Conservation (phyloP, 2,329 filamentous ascomycete genomes). For the Arthrobotrys iridis region DNA sequence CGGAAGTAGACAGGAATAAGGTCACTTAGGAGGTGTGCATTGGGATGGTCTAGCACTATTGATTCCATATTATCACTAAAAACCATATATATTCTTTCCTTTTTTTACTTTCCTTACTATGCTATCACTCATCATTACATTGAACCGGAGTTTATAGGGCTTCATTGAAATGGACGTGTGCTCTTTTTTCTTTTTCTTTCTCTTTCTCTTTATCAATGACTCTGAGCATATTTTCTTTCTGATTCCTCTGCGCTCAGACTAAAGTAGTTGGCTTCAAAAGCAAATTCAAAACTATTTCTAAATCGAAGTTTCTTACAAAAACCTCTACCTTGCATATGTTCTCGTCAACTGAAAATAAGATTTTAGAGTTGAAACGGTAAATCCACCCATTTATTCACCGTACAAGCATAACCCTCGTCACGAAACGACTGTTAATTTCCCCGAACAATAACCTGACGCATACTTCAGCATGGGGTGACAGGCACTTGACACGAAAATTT, state of each 20-base stretch:
- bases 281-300: not conserved
- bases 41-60: conserved; percentile 27
- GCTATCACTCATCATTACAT: conserved; percentile 40
- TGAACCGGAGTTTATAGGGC: conserved; percentile 53
- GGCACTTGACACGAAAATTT: conserved; percentile 14
- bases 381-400: not conserved
- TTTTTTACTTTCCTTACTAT: conserved; percentile 4
- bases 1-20: conserved; percentile 50
- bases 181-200: conserved; percentile 2
- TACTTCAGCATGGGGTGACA: conserved; percentile 17
- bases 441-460: conserved; percentile 18
- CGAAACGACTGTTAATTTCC: conserved; percentile 21
- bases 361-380: conserved; percentile 17
- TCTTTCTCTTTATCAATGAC: not conserved
- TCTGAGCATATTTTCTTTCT: conserved; percentile 27
- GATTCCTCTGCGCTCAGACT: not conserved
- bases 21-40: conserved; percentile 18
- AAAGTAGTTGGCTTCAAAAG: not conserved
- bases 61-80: conserved; percentile 30
- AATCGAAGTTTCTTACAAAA: not conserved
- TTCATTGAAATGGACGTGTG: conserved; percentile 45
- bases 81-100: conserved; percentile 19
- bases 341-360: conserved; percentile 9
- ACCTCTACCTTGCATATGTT: not conserved
- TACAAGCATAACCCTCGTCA: conserved; percentile 16